A percentile compares a stretch with the other conserved stretches of the same genome.
Evolutionary conservation across 306 rosid genomes (phyloP).

Genomic region (Alnus rubra): DNA sequence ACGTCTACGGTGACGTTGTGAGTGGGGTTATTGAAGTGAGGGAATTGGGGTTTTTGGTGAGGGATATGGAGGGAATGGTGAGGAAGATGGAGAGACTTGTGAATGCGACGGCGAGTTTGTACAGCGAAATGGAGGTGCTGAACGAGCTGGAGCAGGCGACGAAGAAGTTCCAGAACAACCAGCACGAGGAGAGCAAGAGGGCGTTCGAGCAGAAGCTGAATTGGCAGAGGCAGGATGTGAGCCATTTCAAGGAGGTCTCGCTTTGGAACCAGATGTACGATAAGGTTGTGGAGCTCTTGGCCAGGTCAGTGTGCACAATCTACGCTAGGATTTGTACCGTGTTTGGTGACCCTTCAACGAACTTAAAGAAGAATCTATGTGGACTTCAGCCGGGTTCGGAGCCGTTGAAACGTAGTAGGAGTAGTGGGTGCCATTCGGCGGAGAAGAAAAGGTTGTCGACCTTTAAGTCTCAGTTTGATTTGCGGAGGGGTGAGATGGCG

Average conservation of each 20-base stretch:
- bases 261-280: constrained; percentile 90
- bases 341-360: constrained; percentile 56
- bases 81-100: constrained; percentile 93
- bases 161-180: constrained; percentile 80
- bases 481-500: constrained; percentile 56
- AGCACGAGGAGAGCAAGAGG: constrained; percentile 73
- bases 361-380: constrained; percentile 32
- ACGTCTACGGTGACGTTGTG: constrained; percentile 78
- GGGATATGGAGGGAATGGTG: constrained; percentile 96
- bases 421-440: constrained; percentile 32
- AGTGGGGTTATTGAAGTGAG: constrained; percentile 72
- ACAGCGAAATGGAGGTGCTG: constrained; percentile 80
- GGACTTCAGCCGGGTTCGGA: constrained; percentile 36
- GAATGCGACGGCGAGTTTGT: constrained; percentile 74
- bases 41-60: constrained; percentile 88
- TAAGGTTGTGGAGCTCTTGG: constrained; percentile 89
- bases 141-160: constrained; percentile 81
- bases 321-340: constrained; percentile 64
- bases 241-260: constrained; percentile 77
- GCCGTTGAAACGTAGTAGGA: constrained; percentile 43
- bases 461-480: constrained; percentile 45
- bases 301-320: constrained; percentile 88
- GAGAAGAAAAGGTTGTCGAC: constrained; percentile 40
- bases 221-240: constrained; percentile 91
- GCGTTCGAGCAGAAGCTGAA: constrained; percentile 77